Evolutionary conservation across 352 stramenopile genomes (phyloP), one percentile per base, ranked within the genome.

Genomic region (Phytophthora fragariae): DNA sequence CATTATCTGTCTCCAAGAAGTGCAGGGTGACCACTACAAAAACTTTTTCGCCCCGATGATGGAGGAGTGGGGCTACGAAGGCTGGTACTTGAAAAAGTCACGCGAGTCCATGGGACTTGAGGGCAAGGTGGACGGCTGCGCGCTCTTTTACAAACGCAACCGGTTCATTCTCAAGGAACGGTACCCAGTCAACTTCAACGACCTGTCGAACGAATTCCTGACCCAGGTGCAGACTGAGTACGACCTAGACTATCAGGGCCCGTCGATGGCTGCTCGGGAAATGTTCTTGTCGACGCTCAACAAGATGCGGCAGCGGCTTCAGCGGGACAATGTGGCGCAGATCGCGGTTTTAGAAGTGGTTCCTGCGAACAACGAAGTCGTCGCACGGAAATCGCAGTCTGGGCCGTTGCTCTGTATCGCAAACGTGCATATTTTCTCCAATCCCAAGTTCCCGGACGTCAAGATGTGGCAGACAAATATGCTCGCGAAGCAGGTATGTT

Each of bases 11-110:
- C 85, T 99, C 61, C 90, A 96, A 83, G 98, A 99, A 81, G 96
- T 99, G 7, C 98, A 99, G 90, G 95, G 95, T 4, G 98, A 99
- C 72, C 96, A 99, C 68, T 99, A 99, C 80, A 98, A 99, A 73
- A 95, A 90, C 65, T 98, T 99, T 79, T 92, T 99, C 63, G 93
- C 98, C 61, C 95, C 95, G 21, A 88, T 98, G 72, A 97, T 99
- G 85, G 83, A 89, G 24, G 92, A 98, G 41, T 92, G 88, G 73
- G 98, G 98, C 2, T 99, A 99, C 69, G 97, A 99, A 76, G 97
- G 97, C 50, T 94, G 98, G 65, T 99, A 98, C 81, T 96, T 99
- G 72, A 97, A 99, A 78, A 99, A 99, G 83, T 99, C 97, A 10
- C 89, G 98, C 31, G 95, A 99, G 68, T 93, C 93, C 5, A 99